A percentile compares a stretch with the other conserved stretches of the same genome.
phyloP scores from a whole-genome alignment of 441 rosid genomes.

The Erysimum pusillum region DNA sequence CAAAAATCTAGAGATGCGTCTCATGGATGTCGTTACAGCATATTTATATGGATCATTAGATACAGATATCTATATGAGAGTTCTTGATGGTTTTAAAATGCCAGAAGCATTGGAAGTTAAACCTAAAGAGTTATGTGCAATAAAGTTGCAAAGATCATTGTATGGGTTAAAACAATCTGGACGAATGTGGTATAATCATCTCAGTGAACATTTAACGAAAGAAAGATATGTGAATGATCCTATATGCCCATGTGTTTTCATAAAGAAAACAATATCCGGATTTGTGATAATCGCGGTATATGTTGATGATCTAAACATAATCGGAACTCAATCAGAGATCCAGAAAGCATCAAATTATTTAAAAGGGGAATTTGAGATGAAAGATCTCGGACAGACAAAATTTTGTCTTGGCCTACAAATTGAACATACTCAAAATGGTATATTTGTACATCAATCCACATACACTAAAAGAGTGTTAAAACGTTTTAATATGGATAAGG shows the following conservation, averaged over 20 bases:
- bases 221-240: not conserved
- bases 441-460: not conserved
- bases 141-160: no score
- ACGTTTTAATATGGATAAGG: not conserved
- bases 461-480: not conserved
- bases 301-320: not conserved
- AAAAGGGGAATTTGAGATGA: not conserved
- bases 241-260: not conserved
- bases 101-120: not conserved
- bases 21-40: not conserved
- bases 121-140: no score
- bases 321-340: not conserved
- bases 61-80: not conserved
- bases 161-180: no score
- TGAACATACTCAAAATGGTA: not conserved
- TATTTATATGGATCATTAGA: constrained; percentile 3
- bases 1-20: not conserved
- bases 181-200: not conserved
- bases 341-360: not conserved
- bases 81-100: not conserved
- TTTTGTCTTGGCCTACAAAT: not conserved
- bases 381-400: not conserved
- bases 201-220: not conserved
- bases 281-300: not conserved
- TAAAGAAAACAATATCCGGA: not conserved